A percentile compares a stretch with the other conserved stretches of the same genome.
phyloP scores from a whole-genome alignment of 768 basidiomycete species.

The Tephrocybe sp. region DNA sequence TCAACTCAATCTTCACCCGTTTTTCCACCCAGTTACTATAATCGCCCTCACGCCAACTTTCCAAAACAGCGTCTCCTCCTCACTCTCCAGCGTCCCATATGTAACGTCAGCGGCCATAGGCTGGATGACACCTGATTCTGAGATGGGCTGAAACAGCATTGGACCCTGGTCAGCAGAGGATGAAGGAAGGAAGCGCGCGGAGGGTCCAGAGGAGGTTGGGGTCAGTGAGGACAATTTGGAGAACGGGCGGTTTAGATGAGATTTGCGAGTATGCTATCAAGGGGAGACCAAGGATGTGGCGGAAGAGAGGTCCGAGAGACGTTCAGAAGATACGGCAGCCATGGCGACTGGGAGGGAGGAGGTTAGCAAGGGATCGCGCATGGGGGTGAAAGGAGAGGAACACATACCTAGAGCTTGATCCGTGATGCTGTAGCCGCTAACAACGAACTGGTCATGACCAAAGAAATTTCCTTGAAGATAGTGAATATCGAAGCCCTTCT shows the following conservation, averaged over 20 bases:
- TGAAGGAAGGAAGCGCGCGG: slow-evolving; percentile 66
- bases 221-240: slow-evolving; percentile 77
- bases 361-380: slow-evolving; percentile 4
- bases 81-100: slow-evolving; percentile 48
- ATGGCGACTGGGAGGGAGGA: slow-evolving; percentile 53
- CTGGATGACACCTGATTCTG: slow-evolving; percentile 71
- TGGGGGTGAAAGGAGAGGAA: slow-evolving; percentile 14
- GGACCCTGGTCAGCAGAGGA: slow-evolving; percentile 69
- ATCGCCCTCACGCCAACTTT: slow-evolving; percentile 57
- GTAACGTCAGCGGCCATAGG: slow-evolving; percentile 47
- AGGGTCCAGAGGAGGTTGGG: slow-evolving; percentile 49
- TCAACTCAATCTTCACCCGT: slow-evolving; percentile 40
- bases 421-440: slow-evolving; percentile 65
- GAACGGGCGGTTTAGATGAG: slow-evolving; percentile 57
- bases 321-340: slow-evolving; percentile 51
- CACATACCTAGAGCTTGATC: slow-evolving; percentile 72
- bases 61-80: slow-evolving; percentile 58
- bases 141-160: slow-evolving; percentile 56
- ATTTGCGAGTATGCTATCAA: slow-evolving; percentile 64
- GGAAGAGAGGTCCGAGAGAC: slow-evolving; percentile 54
- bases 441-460: slow-evolving; percentile 60
- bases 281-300: slow-evolving; percentile 75
- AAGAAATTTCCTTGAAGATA: slow-evolving; percentile 60
- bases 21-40: slow-evolving; percentile 48
- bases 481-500: slow-evolving; percentile 42